Evolutionary conservation across 768 basidiomycete species (phyloP).

Genomic region (Macrolepiota dolichaula): DNA sequence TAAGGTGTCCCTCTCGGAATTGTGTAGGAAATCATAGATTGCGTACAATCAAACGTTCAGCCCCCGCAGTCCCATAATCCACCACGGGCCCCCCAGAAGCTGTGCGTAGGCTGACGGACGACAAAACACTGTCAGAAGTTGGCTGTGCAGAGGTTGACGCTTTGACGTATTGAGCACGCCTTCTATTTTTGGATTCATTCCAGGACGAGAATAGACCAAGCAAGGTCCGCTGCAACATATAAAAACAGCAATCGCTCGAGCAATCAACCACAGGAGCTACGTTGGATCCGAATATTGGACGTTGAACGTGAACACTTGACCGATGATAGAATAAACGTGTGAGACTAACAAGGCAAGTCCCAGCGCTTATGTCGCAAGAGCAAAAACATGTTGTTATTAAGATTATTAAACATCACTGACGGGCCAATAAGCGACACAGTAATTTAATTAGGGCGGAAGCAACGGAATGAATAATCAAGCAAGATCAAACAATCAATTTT

Average conservation of each 20-base stretch:
- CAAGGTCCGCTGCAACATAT: neutral
- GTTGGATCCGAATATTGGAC: too few species aligned
- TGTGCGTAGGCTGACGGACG: too few species aligned
- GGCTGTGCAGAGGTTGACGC: too few species aligned
- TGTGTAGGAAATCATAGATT: neutral
- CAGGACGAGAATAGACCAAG: neutral
- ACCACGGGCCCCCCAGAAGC: too few species aligned
- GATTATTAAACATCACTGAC: neutral
- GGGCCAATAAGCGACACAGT: neutral
- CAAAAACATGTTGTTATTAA: neutral
- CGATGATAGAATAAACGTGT: too few species aligned
- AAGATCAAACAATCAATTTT: neutral
- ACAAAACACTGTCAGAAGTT: too few species aligned
- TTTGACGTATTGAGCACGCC: too few species aligned
- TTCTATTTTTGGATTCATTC: neutral
- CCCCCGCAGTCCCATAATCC: neutral
- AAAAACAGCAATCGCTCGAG: neutral
- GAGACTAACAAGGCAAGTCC: neutral
- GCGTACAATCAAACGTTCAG: neutral
- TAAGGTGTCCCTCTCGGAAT: neutral
- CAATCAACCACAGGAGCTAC: neutral
- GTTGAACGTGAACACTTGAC: too few species aligned
- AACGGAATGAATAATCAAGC: neutral
- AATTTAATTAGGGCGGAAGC: neutral
- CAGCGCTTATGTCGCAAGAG: neutral